Percentiles rank a stretch among this genome's conserved stretches.
phyloP scores from a whole-genome alignment of 2,329 filamentous ascomycete species.

The Grosmannia huntii region DNA sequence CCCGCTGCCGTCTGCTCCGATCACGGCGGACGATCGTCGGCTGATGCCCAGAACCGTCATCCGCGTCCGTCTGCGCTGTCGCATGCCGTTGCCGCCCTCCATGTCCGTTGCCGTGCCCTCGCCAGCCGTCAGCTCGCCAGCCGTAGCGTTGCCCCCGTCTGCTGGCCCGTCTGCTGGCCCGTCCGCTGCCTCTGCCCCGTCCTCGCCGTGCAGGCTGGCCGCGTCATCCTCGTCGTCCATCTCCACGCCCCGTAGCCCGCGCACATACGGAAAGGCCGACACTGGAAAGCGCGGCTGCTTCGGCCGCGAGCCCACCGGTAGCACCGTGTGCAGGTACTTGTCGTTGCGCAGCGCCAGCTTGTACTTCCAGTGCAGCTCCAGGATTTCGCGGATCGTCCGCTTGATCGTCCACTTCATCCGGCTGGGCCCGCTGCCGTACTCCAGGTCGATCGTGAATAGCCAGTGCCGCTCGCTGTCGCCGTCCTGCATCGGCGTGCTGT shows the following conservation, averaged over 20 bases:
- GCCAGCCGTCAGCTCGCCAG: conserved; percentile 36
- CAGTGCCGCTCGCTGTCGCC: conserved; percentile 58
- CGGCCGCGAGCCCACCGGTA: conserved; percentile 52
- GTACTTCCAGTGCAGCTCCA: conserved; percentile 88
- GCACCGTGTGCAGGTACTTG: conserved; percentile 60
- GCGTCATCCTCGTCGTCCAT: conserved; percentile 60
- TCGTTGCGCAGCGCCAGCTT: conserved; percentile 76
- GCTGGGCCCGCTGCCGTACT: conserved; percentile 91
- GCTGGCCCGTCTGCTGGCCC: conserved; percentile 19
- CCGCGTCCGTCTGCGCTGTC: conserved; percentile 35
- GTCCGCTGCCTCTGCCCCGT: conserved; percentile 8
- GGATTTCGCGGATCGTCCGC: conserved; percentile 76
- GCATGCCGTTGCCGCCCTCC: conserved; percentile 32
- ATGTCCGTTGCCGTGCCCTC: conserved; percentile 59
- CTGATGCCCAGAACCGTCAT: conserved; percentile 37
- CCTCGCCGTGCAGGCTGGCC: conserved; percentile 24
- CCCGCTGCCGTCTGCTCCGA: conserved; percentile 27
- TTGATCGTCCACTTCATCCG: conserved; percentile 95
- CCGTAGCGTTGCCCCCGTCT: conserved; percentile 14
- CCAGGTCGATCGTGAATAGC: conserved; percentile 81
- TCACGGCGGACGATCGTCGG: conserved; percentile 38
- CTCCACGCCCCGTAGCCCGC: conserved; percentile 65
- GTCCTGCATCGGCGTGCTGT: conserved; percentile 59
- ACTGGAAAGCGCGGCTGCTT: conserved; percentile 85
- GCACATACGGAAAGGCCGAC: conserved; percentile 79